Evolutionary conservation across 2,329 filamentous ascomycete genomes (phyloP).

Genomic region (Cordyceps pruinosa): DNA sequence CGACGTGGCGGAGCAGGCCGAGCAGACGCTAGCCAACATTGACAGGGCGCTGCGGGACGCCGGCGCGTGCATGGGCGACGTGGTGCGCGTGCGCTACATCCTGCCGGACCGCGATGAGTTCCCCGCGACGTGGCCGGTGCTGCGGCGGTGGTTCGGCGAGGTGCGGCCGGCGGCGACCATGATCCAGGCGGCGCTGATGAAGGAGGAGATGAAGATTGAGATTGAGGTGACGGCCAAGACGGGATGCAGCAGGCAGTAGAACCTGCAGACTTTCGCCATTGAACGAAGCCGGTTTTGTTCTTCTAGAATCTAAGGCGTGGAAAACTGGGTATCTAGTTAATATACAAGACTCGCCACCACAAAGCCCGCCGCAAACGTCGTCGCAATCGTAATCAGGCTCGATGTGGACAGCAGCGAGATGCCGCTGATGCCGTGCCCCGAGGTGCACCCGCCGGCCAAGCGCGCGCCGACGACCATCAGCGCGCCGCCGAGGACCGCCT

Average conservation of each 20-base stretch:
- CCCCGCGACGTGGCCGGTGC: conserved; percentile 40
- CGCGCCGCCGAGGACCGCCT: conserved; percentile 47
- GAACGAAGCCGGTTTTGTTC: too few species aligned
- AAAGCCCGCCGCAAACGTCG: conserved; percentile 48
- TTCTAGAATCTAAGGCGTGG: too few species aligned
- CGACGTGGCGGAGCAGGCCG: conserved; percentile 40
- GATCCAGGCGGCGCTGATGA: conserved; percentile 44
- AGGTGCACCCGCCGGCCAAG: conserved; percentile 60
- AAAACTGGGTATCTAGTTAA: conserved; percentile 6
- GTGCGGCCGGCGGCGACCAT: conserved; percentile 48
- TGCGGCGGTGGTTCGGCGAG: conserved; percentile 42
- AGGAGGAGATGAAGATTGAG: conserved; percentile 41
- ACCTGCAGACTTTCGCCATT: too few species aligned
- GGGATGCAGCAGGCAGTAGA: conserved; percentile 14
- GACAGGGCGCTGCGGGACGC: conserved; percentile 37
- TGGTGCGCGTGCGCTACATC: conserved; percentile 47
- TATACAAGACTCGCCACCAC: conserved; percentile 18
- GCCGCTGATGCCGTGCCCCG: conserved; percentile 62
- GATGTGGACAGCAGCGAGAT: conserved; percentile 55
- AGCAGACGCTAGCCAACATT: conserved; percentile 44
- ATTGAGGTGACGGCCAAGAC: conserved; percentile 37
- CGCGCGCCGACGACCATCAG: conserved; percentile 54
- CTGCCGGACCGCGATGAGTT: conserved; percentile 42
- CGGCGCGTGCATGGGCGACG: conserved; percentile 35
- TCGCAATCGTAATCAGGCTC: conserved; percentile 54